Conservation (phyloP, 1,139 yeast species). For the Kurtzmaniella quercitrusa region DNA sequence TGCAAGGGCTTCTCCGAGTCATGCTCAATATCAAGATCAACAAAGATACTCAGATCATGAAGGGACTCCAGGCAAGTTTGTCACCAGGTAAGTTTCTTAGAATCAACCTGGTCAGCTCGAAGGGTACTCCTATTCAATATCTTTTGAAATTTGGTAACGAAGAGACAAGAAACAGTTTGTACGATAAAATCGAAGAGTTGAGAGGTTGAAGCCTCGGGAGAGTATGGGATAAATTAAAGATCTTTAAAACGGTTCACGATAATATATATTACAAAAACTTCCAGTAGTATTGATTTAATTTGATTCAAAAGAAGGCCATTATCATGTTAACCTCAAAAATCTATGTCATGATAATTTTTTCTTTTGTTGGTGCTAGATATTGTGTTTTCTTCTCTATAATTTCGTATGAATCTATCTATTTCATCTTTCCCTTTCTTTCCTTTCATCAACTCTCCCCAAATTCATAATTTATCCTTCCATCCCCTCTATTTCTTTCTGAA, state of each 20-base stretch:
- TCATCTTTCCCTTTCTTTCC: not conserved
- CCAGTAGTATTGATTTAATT: constrained; percentile 5
- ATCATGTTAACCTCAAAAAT: too few relatives aligned
- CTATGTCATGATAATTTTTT: too few relatives aligned
- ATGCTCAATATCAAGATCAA: constrained; percentile 72
- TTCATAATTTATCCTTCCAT: not conserved
- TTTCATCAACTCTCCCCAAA: not conserved
- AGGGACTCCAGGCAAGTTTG: constrained; percentile 85
- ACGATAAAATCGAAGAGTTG: constrained; percentile 45
- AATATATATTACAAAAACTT: too few relatives aligned
- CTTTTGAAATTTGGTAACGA: constrained; percentile 69
- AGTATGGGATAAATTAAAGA: not conserved
- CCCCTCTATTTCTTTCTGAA: constrained; percentile 38
- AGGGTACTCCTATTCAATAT: constrained; percentile 72
- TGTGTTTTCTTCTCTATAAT: too few relatives aligned
- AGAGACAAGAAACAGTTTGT: constrained; percentile 57
- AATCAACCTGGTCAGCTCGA: constrained; percentile 46
- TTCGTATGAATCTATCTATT: not conserved
- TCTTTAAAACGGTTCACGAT: not conserved
- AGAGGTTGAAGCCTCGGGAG: constrained; percentile 15
- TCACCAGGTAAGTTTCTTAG: constrained; percentile 77
- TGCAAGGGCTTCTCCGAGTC: constrained; percentile 80
- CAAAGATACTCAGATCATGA: constrained; percentile 52
- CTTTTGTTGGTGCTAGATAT: too few relatives aligned
- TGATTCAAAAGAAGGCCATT: too few relatives aligned